phyloP scores from a whole-genome alignment of 2,329 filamentous ascomycete genomes.

The Venturia asperata region DNA sequence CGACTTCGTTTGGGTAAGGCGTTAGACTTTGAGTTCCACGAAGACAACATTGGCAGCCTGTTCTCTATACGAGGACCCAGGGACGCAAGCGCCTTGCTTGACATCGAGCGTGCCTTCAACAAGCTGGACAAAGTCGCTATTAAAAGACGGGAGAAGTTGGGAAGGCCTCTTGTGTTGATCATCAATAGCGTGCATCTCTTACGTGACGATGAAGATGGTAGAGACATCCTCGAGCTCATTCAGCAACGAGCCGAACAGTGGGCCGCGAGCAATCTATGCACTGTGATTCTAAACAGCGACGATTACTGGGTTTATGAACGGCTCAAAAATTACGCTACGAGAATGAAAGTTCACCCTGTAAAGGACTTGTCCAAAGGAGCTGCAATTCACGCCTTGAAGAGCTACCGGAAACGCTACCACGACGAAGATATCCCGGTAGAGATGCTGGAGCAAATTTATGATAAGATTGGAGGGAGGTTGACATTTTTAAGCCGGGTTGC shows the following conservation, averaged over 20 bases:
- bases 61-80: conserved; percentile 91
- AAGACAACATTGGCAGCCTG: conserved; percentile 94
- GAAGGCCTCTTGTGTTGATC: conserved; percentile 76
- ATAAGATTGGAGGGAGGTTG: conserved; percentile 77
- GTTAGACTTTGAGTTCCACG: conserved; percentile 92
- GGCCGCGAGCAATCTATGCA: conserved; percentile 86
- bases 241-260: conserved; percentile 95
- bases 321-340: conserved; percentile 81
- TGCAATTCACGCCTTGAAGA: conserved; percentile 67
- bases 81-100: conserved; percentile 83
- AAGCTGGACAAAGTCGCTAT: conserved; percentile 95
- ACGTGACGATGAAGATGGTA: conserved; percentile 85
- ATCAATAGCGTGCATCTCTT: conserved; percentile 91
- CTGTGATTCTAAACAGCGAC: conserved; percentile 89
- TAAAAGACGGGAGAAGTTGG: conserved; percentile 52
- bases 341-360: conserved; percentile 89
- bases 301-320: conserved; percentile 99
- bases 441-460: conserved; percentile 70
- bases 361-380: conserved; percentile 71
- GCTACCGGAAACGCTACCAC: conserved; percentile 76
- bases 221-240: conserved; percentile 84
- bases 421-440: conserved; percentile 49
- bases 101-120: conserved; percentile 95
- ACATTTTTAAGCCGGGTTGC: conserved; percentile 86
- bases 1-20: conserved; percentile 87